These are phyloP conservation scores for Vanrija sp. DNA, from an alignment of 1,284 basidiomycete species.

Conservation along the genomic window DNA sequence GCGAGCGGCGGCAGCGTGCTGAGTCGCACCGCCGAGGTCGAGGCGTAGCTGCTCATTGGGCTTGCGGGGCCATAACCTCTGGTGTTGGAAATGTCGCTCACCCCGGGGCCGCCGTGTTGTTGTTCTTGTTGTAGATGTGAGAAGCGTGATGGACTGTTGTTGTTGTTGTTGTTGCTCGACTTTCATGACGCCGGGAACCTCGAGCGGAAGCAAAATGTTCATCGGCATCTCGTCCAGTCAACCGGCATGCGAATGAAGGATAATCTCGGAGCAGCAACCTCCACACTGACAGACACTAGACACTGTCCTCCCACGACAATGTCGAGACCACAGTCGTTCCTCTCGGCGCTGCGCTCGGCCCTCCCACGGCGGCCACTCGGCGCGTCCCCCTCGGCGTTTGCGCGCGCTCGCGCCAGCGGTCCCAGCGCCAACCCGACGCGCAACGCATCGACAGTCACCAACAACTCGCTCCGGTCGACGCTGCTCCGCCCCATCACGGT, in stretches of 20 bases:
- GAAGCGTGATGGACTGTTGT: neutral
- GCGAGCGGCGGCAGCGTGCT: slow-evolving; percentile 18
- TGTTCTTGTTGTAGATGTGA: neutral
- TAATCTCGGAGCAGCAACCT: neutral
- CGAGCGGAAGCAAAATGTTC: slow-evolving; percentile 9
- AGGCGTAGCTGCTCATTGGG: slow-evolving; percentile 1
- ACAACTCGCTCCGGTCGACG: slow-evolving; percentile 14
- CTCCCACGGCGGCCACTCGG: neutral
- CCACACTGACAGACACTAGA: too few species aligned
- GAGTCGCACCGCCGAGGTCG: slow-evolving; percentile 1
- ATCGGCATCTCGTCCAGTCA: neutral
- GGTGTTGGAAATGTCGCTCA: neutral
- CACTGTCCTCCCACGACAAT: slow-evolving; percentile 6
- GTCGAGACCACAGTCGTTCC: slow-evolving; percentile 11
- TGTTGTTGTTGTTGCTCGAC: slow-evolving; percentile 1
- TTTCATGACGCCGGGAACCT: slow-evolving; percentile 1
- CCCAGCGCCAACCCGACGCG: slow-evolving; percentile 1
- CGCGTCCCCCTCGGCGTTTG: neutral
- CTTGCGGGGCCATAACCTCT: too few species aligned
- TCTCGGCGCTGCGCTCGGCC: slow-evolving; percentile 10
- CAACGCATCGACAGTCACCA: slow-evolving; percentile 4
- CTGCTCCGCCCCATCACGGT: slow-evolving; percentile 61
- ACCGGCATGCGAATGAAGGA: neutral
- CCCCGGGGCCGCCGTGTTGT: neutral
- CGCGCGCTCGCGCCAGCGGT: neutral